Evolutionary conservation across 2,329 filamentous ascomycete genomes (phyloP).

Genomic region (Ilyonectria mors-panacis): DNA sequence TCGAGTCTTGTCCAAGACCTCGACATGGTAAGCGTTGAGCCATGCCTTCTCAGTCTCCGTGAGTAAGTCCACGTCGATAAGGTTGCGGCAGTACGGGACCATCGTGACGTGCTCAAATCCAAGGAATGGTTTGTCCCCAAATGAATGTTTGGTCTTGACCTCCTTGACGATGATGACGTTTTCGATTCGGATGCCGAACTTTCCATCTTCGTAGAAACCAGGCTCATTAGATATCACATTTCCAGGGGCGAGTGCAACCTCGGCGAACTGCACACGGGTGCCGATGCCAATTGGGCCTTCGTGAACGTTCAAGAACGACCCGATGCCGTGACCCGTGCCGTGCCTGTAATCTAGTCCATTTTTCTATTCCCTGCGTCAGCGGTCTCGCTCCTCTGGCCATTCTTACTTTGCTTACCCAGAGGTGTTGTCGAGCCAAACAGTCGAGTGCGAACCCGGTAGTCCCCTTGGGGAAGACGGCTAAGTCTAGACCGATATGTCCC

Average conservation of each 20-base stretch:
- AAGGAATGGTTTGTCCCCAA: conserved; percentile 94
- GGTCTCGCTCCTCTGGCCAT: background rate
- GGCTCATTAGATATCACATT: conserved; percentile 98
- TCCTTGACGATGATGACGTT: conserved; percentile 95
- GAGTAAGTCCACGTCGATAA: conserved; percentile 83
- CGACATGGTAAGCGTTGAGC: conserved; percentile 88
- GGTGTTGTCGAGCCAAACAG: conserved; percentile 86
- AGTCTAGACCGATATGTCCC: conserved; percentile 90
- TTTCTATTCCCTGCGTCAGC: conserved; percentile 49
- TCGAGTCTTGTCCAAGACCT: conserved; percentile 87
- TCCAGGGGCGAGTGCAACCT: conserved; percentile 89
- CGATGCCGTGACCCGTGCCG: conserved; percentile 95
- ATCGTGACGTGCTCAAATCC: conserved; percentile 98
- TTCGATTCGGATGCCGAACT: conserved; percentile 95
- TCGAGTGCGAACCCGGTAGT: conserved; percentile 95
- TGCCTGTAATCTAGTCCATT: conserved; percentile 94
- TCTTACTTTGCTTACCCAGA: conserved; percentile 77
- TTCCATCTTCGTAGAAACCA: conserved; percentile 96
- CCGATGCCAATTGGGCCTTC: conserved; percentile 98
- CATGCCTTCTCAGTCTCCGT: conserved; percentile 83
- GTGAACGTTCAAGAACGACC: conserved; percentile 96
- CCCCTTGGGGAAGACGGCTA: conserved; percentile 91
- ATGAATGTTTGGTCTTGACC: conserved; percentile 87
- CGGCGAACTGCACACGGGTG: conserved; percentile 90
- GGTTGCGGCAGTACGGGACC: conserved; percentile 92